Base-by-base conservation (phyloP, 169 alveolate genomes). In the Plasmodium relictum region DNA sequence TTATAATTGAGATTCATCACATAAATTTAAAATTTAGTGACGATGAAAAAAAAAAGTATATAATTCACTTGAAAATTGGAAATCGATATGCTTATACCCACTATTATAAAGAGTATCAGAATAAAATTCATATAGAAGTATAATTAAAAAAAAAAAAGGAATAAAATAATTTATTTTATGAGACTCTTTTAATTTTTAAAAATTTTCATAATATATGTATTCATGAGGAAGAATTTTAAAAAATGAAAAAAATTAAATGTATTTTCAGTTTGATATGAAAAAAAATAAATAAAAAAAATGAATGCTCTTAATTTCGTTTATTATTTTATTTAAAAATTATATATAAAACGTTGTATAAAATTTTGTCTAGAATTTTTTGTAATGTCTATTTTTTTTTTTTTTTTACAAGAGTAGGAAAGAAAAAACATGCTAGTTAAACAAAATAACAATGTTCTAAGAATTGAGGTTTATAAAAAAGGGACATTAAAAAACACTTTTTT, bases 351-450 rank as follows among this genome's bases (percentile, higher is more conserved):
- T 2, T 31, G 39, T 31, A 3, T 31, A 3, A 2, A 31, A 1
- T 31, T 31, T 31, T 31, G 1, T 31, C 39, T 31, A 31, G 3
- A 3, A 2, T 3, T 31, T 31, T 31, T 31, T 3, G 39, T 31
- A 31, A 31, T 31, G 3, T 31, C 39, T 2, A 31, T 31, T 31
- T 31, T 31, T 31, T 31, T 31, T 22, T 20, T 56, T 56, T 76
- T 45, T 41, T 8, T 39, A 26, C 89, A 76, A 63, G 50, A 37
- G 44, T 31, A 76, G 89, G 89, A 76, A 76, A 76, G 89, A 76
- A 76, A 76, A 76, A 76, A 76, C 50, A 44, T 76, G 89, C 58
- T 63, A 6, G 74, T 76, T 26, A 76, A 76, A 76, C 89, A 76
- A 31, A 76, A 76, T 39, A 76, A 76, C 61, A 69, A 20, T 14